Evolutionary conservation across 805 yeast genomes (phyloP), one percentile per base, ranked within the genome.

Genomic region (Saturnispora halmiae): DNA sequence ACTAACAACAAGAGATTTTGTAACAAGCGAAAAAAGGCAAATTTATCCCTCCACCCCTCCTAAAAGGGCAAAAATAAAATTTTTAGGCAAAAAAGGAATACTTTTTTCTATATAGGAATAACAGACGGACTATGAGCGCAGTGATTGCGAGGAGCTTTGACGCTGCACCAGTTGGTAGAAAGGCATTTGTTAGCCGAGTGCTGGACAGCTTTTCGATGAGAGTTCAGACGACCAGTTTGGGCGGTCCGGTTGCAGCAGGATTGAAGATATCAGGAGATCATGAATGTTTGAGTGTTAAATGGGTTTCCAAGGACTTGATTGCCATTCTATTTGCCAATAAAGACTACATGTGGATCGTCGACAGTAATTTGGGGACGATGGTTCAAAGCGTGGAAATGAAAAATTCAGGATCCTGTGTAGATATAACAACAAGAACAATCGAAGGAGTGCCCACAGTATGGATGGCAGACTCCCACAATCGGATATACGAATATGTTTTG

Each of bases 101-200:
- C 26, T 31, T 31, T 31, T 31, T 19, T 7, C 6, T 13, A 19
- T 31, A 10, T 8, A 16, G 20, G n/a, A 13, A 31, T 31, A 10
- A 14, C 9, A 14, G 11, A 20, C 11, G 14, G 13, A 9, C n/a
- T 20, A 36, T 41, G 36, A 14, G 32, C 10, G 33, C 43, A 10
- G 18, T 42, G 19, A 19, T 42, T 16, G 34, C 36, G 1, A 29
- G 36, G 18, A 7, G 20, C 19, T 45, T 45, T 32, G 43, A 42
- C 16, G 5, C 31, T n/a, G 4, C 27, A 6, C 37, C 37, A 3
- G 34, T 20, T 13, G 27, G 32, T 4, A 31, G 41, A 13, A 39
- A 40, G 10, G 48, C 46, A 20, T 37, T 36, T 34, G 35, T 45
- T n/a, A 30, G 28, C 10, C 40, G 41, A n/a, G 32, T 38, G 10